Base-by-base conservation (phyloP, 768 basidiomycete genomes). In the Agaricus subrufescens region DNA sequence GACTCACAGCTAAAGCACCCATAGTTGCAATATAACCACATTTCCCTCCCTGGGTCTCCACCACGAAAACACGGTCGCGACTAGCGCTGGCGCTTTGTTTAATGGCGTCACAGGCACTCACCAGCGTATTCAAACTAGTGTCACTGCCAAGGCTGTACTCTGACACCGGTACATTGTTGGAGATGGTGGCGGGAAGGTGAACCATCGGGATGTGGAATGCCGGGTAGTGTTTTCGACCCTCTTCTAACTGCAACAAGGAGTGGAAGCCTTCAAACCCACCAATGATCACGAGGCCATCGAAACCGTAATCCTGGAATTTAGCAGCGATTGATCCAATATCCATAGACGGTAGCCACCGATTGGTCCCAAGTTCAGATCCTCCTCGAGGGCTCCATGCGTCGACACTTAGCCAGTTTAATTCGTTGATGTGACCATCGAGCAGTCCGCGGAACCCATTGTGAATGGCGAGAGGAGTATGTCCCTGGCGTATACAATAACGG, bases 11-110 rank as follows among this genome's bases (percentile, higher is more conserved):
- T 63, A 99, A 75, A 6, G 94, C 97, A 51, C 97, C 97, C 80
- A 98, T 83, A 1, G 94, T 87, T 3, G 95, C 94, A 54, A 99
- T 84, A 68, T 95, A 99, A 8, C 97, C 97, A 67, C 92, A 97
- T 67, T 89, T 87, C 8, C 96, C 97, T 48, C 97, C 97, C 69
- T 98, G 97, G 0, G 95, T 98, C 73, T 99, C 96, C 15, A 99
- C 93, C 1, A 98, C 90, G 67, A 99, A 99, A 57, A 98, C 97
- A 43, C 97, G 78, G 69, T 98, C 94, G 60, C 97, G 72, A 66
- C 94, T 97, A 4, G 97, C 96, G 54, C 91, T 91, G 9, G 97
- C 97, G 66, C 93, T 95, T 78, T 99, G 97, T 75, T 95, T 97
- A 74, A 99, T 98, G 42, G 95, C 87, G 71, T 99, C 97, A 67